Conservation (phyloP, 106 monocot species). For the Dactylorhiza incarnata region DNA sequence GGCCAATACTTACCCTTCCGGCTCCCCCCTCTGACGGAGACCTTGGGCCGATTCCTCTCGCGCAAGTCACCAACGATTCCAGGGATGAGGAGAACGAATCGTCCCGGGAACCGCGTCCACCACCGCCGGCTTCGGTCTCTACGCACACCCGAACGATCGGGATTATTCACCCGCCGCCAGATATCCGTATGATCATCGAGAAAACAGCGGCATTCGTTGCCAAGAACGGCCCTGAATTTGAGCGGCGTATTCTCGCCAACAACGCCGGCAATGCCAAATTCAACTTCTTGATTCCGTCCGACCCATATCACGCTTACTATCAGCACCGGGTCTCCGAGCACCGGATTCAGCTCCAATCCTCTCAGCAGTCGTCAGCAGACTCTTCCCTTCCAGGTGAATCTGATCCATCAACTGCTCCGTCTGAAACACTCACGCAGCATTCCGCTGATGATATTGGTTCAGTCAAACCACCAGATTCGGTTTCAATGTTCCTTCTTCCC, state of each 20-base stretch:
- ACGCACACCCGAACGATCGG: conserved; percentile 89
- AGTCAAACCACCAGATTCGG: conserved; percentile 28
- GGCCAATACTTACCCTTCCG: conserved; percentile 59
- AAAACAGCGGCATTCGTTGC: conserved; percentile 89
- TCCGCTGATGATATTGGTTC: conserved; percentile 1
- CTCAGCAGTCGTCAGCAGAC: conserved; percentile 5
- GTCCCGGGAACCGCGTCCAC: neutral
- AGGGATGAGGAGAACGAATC: neutral
- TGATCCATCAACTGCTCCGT: neutral
- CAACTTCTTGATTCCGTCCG: conserved; percentile 69
- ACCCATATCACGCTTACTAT: conserved; percentile 94
- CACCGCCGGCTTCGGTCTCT: conserved; percentile 47
- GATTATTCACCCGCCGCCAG: conserved; percentile 95
- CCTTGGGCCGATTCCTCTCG: conserved; percentile 41
- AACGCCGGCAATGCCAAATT: conserved; percentile 81
- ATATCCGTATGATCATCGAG: conserved; percentile 86
- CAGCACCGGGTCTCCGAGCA: conserved; percentile 69
- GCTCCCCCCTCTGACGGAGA: conserved; percentile 65
- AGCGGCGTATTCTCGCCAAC: conserved; percentile 69
- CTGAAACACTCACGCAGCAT: neutral
- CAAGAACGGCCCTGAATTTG: conserved; percentile 93
- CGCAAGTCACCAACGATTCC: conserved; percentile 22
- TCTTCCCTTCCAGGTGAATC: conserved; percentile 4
- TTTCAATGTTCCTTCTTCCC: conserved; percentile 44
- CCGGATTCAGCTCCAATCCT: conserved; percentile 36